Evolutionary conservation across 495 filamentous ascomycete genomes (phyloP).

Genomic region (Evernia prunastri): DNA sequence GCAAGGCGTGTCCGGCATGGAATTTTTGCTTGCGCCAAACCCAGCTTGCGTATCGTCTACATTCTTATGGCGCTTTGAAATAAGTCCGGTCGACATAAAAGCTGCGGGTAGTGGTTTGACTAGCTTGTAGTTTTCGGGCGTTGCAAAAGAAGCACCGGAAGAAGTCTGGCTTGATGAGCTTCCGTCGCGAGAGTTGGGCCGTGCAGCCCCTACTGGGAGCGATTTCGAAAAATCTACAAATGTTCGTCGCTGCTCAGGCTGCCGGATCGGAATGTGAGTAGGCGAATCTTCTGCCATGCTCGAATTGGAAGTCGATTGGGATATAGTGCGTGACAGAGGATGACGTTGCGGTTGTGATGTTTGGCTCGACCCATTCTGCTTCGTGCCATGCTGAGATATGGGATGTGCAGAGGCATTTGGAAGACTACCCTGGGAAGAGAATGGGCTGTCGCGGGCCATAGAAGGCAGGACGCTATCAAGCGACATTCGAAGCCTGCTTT

Average conservation of each 20-base stretch:
- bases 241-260: slow-evolving; percentile 44
- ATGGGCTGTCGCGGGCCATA: slow-evolving; percentile 56
- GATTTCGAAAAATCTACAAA: slow-evolving; percentile 73
- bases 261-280: slow-evolving; percentile 54
- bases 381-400: slow-evolving; percentile 29
- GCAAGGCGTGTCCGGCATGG: slow-evolving; percentile 91
- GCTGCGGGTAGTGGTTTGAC: slow-evolving; percentile 78
- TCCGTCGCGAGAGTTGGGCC: slow-evolving; percentile 36
- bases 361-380: slow-evolving; percentile 27
- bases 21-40: slow-evolving; percentile 40
- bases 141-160: slow-evolving; percentile 57
- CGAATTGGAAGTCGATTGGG: slow-evolving; percentile 74
- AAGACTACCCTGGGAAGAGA: slow-evolving; percentile 46
- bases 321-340: slow-evolving; percentile 77
- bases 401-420: slow-evolving; percentile 51
- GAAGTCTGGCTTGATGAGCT: slow-evolving; percentile 40
- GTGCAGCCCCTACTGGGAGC: slow-evolving; percentile 60
- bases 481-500: slow-evolving; percentile 61
- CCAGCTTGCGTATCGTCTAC: slow-evolving; percentile 45
- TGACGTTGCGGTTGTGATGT: slow-evolving; percentile 54
- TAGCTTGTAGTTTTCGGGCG: slow-evolving; percentile 75
- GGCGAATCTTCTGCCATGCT: slow-evolving; percentile 71
- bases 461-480: slow-evolving; percentile 62
- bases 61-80: slow-evolving; percentile 74
- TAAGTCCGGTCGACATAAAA: slow-evolving; percentile 89